phyloP scores from a whole-genome alignment of 768 basidiomycete species.

The Suillus cothurnatus region DNA sequence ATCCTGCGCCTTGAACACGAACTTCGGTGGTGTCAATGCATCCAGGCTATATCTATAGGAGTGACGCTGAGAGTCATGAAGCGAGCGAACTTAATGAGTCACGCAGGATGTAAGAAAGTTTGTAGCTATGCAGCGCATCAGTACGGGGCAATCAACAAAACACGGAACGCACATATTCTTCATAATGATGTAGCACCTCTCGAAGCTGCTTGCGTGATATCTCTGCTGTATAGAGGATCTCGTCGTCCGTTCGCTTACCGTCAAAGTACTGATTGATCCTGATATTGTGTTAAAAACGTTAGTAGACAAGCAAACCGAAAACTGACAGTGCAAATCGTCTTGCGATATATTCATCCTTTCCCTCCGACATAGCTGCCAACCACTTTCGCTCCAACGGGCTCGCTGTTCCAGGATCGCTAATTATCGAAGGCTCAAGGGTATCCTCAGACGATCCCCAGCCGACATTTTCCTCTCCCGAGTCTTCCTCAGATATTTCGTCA shows the following conservation, averaged over 20 bases:
- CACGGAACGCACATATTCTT: constrained; percentile 73
- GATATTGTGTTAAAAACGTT: constrained; percentile 6
- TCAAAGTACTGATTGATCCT: constrained; percentile 95
- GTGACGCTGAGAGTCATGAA: background rate
- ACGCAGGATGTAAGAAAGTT: constrained; percentile 47
- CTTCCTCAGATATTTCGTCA: constrained; percentile 38
- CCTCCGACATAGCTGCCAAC: constrained; percentile 89
- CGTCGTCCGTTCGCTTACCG: constrained; percentile 88
- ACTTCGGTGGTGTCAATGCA: background rate
- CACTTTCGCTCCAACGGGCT: constrained; percentile 78
- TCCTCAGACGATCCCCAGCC: constrained; percentile 55
- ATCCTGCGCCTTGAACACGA: background rate
- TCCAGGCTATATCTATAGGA: background rate
- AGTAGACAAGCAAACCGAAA: constrained; percentile 5
- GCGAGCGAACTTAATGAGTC: background rate
- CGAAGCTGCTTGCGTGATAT: constrained; percentile 84
- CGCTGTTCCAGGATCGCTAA: constrained; percentile 81
- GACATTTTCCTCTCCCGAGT: constrained; percentile 47
- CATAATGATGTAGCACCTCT: constrained; percentile 81
- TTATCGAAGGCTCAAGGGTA: constrained; percentile 60
- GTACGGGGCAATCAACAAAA: background rate
- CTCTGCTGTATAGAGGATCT: constrained; percentile 88
- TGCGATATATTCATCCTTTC: constrained; percentile 68
- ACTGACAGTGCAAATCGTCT: constrained; percentile 79
- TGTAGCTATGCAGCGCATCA: constrained; percentile 36